These are phyloP conservation scores for Beta corolliflora DNA, from an alignment of 179 eudicot species.

Conservation along the genomic window DNA sequence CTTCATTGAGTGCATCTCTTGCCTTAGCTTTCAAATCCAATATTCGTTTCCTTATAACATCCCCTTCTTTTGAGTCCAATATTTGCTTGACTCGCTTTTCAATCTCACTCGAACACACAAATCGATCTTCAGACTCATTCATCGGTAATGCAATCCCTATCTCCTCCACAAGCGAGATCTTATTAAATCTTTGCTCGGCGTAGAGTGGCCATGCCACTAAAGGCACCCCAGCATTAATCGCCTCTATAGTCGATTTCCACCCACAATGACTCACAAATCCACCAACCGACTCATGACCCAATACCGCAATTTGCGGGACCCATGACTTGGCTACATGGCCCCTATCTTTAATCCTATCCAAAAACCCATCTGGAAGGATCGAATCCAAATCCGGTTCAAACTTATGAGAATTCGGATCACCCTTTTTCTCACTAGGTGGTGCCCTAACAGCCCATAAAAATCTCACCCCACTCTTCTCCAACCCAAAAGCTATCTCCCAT, in stretches of 20 bases:
- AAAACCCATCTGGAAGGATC: constrained; percentile 40
- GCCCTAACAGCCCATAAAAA: constrained; percentile 69
- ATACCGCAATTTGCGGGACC: constrained; percentile 53
- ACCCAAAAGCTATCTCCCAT: constrained; percentile 55
- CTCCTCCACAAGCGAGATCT: constrained; percentile 39
- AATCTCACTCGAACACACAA: constrained; percentile 35
- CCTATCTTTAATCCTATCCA: constrained; percentile 41
- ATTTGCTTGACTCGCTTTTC: constrained; percentile 46
- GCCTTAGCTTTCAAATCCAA: constrained; percentile 29
- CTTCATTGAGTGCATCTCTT: constrained; percentile 24
- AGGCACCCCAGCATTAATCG: constrained; percentile 43
- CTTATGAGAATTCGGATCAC: too few relatives aligned
- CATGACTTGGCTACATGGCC: constrained; percentile 49
- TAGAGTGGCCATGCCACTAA: constrained; percentile 60
- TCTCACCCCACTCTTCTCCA: constrained; percentile 60
- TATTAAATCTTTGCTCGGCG: constrained; percentile 56
- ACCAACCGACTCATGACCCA: constrained; percentile 45
- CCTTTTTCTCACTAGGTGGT: constrained; percentile 47
- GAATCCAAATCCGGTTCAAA: constrained; percentile 43
- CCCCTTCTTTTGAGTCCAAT: constrained; percentile 32
- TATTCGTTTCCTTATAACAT: constrained; percentile 23
- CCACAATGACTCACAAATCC: constrained; percentile 65
- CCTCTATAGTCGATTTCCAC: constrained; percentile 56
- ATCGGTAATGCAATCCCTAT: constrained; percentile 41
- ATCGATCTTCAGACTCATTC: constrained; percentile 30